phyloP scores from a whole-genome alignment of 2,329 filamentous ascomycete genomes.

The Huntiella bhutanensis region DNA sequence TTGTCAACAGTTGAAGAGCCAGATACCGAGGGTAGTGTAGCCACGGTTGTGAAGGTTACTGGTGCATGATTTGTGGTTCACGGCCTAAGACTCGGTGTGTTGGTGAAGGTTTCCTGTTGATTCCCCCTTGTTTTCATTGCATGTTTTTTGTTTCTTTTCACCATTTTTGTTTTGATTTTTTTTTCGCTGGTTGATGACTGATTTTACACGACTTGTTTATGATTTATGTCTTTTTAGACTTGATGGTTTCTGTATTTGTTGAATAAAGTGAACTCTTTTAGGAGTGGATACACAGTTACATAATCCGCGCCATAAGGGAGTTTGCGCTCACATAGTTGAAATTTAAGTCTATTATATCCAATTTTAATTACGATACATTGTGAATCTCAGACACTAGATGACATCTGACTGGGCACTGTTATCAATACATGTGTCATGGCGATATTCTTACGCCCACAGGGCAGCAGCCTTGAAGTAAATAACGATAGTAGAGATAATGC shows the following conservation, averaged over 20 bases:
- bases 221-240: neutral
- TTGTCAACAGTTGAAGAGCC: too few species aligned
- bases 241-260: neutral
- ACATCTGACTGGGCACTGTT: too few species aligned
- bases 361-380: too few species aligned
- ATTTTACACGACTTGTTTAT: neutral
- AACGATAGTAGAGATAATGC: conserved; percentile 18
- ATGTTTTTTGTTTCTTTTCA: neutral
- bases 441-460: conserved; percentile 11
- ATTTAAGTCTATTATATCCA: too few species aligned
- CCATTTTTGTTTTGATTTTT: neutral
- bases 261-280: neutral
- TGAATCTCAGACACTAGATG: too few species aligned
- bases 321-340: too few species aligned
- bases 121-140: conserved; percentile 1
- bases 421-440: too few species aligned
- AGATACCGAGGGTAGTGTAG: too few species aligned
- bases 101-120: neutral
- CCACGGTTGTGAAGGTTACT: too few species aligned
- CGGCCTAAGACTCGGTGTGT: too few species aligned
- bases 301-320: neutral
- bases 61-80: too few species aligned
- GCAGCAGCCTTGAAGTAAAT: conserved; percentile 26
- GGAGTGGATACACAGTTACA: neutral
- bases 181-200: neutral